phyloP scores from a whole-genome alignment of 73 alveolate species.

The Blepharisma stoltei region DNA sequence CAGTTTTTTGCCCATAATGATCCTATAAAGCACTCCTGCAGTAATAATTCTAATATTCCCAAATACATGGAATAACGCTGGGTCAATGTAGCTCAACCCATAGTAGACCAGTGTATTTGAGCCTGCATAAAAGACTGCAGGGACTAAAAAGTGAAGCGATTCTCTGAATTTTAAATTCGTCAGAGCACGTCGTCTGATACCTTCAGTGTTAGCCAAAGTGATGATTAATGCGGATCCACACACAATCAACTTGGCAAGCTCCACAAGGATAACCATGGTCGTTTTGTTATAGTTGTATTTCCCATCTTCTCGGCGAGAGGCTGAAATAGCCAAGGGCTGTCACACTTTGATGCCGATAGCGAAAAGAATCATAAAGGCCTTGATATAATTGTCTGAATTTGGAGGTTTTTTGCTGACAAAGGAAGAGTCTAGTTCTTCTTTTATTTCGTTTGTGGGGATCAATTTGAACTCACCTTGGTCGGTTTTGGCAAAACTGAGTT shows the following conservation, averaged over 20 bases:
- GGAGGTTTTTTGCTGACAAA: too few relatives aligned
- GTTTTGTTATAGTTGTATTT: constrained; percentile 14
- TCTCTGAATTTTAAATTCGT: background rate
- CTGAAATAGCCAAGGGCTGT: constrained; percentile 33
- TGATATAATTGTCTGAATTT: too few relatives aligned
- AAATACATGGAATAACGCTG: constrained; percentile 31
- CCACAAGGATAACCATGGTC: constrained; percentile 28
- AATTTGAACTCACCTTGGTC: too few relatives aligned
- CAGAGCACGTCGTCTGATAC: background rate
- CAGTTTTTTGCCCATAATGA: constrained; percentile 25
- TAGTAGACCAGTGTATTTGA: constrained; percentile 21
- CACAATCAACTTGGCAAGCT: constrained; percentile 22
- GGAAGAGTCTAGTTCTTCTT: too few relatives aligned
- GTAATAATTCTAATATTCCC: constrained; percentile 26
- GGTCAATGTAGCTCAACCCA: constrained; percentile 26
- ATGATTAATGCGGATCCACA: background rate
- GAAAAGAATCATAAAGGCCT: background rate
- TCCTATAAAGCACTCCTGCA: constrained; percentile 25
- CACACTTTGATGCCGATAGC: constrained; percentile 31
- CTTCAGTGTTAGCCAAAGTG: background rate
- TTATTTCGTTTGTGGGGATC: too few relatives aligned
- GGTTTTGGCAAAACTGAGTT: too few relatives aligned
- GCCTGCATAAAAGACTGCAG: constrained; percentile 4
- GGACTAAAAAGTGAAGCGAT: constrained; percentile 8
- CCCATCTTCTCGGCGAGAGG: background rate